Evolutionary conservation across 164 flowering plant genomes (phyloP).

Genomic region (Dillenia suffruticosa): DNA sequence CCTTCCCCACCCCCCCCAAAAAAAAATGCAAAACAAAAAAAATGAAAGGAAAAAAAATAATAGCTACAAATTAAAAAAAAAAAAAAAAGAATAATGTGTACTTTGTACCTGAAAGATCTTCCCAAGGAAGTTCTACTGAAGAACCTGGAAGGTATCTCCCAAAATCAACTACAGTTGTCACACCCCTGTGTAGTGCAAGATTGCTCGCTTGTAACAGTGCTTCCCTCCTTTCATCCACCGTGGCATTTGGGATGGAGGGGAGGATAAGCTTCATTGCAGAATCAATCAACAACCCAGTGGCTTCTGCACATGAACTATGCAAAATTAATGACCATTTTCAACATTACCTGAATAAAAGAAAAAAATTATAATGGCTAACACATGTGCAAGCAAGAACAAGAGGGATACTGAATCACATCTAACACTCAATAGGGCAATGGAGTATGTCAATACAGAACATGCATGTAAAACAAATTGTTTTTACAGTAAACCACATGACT

Average conservation of each 20-base stretch:
- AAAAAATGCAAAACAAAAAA: background rate
- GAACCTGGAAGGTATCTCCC: slow-evolving; percentile 88
- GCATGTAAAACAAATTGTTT: no score
- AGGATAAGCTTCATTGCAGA: slow-evolving; percentile 79
- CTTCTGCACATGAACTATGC: slow-evolving; percentile 49
- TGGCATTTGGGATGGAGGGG: slow-evolving; percentile 57
- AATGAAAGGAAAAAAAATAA: background rate
- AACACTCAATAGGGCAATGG: no score
- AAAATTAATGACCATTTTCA: no score
- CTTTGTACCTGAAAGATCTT: slow-evolving; percentile 78
- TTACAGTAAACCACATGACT: no score
- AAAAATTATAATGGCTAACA: no score
- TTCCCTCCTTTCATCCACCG: slow-evolving; percentile 74
- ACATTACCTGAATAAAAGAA: no score
- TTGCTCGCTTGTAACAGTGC: slow-evolving; percentile 80
- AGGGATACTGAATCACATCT: no score
- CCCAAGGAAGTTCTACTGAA: slow-evolving; percentile 61
- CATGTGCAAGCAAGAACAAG: no score
- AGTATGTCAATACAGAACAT: no score
- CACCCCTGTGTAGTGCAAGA: slow-evolving; percentile 74
- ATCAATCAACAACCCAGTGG: slow-evolving; percentile 86
- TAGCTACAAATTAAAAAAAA: background rate
- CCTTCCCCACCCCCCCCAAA: no score
- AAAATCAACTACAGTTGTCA: slow-evolving; percentile 93
- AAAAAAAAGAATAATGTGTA: background rate